Percentiles rank a stretch among this genome's conserved stretches.
These are phyloP conservation scores for Exutisphaerella laricina DNA, from an alignment of 2,329 filamentous ascomycete species.

Conservation along the genomic window DNA sequence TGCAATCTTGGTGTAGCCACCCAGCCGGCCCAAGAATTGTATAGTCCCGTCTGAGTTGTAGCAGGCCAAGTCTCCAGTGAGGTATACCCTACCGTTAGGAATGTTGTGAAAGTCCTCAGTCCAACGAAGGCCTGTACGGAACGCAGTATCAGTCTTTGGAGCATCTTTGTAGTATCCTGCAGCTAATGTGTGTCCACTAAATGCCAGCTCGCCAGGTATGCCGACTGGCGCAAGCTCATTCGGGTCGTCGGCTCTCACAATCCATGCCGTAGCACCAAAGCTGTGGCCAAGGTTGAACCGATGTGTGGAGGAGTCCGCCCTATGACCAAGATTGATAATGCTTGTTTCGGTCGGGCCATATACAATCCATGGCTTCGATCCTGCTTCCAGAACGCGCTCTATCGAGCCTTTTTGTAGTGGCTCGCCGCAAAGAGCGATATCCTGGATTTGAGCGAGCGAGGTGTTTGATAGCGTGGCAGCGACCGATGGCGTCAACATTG, in stretches of 20 bases:
- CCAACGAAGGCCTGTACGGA: slow-evolving; percentile 19
- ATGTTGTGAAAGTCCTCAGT: background rate
- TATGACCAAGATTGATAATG: too few relatives aligned
- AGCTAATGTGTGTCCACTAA: slow-evolving; percentile 41
- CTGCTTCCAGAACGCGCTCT: slow-evolving; percentile 1
- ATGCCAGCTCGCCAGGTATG: slow-evolving; percentile 38
- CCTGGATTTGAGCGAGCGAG: slow-evolving; percentile 1
- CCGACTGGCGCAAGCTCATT: slow-evolving; percentile 38
- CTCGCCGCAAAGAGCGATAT: slow-evolving; percentile 3
- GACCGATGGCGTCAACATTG: slow-evolving; percentile 3
- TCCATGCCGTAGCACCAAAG: too few relatives aligned
- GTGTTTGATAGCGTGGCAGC: background rate
- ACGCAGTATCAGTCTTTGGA: slow-evolving; percentile 26
- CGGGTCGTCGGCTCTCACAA: too few relatives aligned
- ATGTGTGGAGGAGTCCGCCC: too few relatives aligned
- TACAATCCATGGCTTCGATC: background rate
- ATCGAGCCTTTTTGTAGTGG: background rate
- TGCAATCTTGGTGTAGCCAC: slow-evolving; percentile 58
- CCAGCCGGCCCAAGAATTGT: slow-evolving; percentile 46
- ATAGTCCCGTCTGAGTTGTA: background rate
- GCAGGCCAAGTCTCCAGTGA: slow-evolving; percentile 1
- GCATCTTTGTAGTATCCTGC: slow-evolving; percentile 37
- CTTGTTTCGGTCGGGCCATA: slow-evolving; percentile 2
- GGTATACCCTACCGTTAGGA: background rate
- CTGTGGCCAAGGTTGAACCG: too few relatives aligned